These are phyloP conservation scores for Fusarium austroafricanum DNA, from an alignment of 2,329 filamentous ascomycete genomes.

Conservation along the genomic window DNA sequence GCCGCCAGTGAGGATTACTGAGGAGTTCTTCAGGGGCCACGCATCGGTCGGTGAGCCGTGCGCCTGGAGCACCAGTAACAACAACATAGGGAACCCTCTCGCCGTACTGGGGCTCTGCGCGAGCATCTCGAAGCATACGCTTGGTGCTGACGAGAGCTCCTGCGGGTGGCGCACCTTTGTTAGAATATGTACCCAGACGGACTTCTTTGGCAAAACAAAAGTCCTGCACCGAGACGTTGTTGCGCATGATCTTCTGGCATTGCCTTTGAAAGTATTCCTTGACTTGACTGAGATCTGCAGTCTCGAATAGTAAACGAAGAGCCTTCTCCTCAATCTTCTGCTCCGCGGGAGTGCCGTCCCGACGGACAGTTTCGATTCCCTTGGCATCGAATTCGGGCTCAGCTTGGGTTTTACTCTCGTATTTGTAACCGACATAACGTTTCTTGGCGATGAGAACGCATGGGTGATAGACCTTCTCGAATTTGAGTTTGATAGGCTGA, in stretches of 20 bases:
- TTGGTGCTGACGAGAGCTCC: slow-evolving; percentile 90
- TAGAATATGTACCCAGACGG: slow-evolving; percentile 83
- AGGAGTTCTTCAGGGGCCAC: slow-evolving; percentile 88
- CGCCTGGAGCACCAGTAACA: slow-evolving; percentile 85
- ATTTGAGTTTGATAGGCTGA: slow-evolving; percentile 92
- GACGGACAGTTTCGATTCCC: slow-evolving; percentile 95
- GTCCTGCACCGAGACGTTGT: slow-evolving; percentile 89
- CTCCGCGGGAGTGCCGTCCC: slow-evolving; percentile 93
- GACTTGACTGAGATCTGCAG: slow-evolving; percentile 86
- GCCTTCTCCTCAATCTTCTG: slow-evolving; percentile 97
- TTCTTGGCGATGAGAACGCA: slow-evolving; percentile 97
- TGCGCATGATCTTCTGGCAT: slow-evolving; percentile 92
- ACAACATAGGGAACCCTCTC: slow-evolving; percentile 97
- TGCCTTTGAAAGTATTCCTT: slow-evolving; percentile 92
- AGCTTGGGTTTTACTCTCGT: slow-evolving; percentile 79
- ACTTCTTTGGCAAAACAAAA: slow-evolving; percentile 97
- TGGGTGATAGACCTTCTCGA: slow-evolving; percentile 98
- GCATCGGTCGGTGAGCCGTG: slow-evolving; percentile 87
- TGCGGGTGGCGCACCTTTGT: slow-evolving; percentile 81
- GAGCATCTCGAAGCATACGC: slow-evolving; percentile 86
- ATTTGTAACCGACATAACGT: slow-evolving; percentile 97
- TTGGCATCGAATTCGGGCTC: slow-evolving; percentile 96
- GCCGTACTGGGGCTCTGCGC: slow-evolving; percentile 92
- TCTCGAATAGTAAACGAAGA: slow-evolving; percentile 88
- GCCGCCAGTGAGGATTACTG: slow-evolving; percentile 77